Base-by-base conservation (phyloP, 768 basidiomycete species). In the Leccinum boreale region DNA sequence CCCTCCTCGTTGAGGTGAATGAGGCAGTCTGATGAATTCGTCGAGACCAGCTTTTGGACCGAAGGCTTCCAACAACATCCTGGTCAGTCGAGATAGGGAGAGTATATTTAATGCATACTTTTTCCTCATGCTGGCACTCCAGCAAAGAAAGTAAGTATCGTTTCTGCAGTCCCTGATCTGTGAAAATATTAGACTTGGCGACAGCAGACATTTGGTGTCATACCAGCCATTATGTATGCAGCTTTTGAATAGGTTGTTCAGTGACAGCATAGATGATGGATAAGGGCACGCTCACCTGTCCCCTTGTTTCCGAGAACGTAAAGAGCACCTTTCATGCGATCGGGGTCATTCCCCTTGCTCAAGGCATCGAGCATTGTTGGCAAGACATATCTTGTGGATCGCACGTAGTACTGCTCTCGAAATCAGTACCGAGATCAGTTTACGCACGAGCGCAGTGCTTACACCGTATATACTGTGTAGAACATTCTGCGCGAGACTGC, bases 261-360 rank as follows among this genome's bases (percentile, higher is more conserved):
- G 59, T 29, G 23, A 31, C 11, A 29, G 35, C 23, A 55, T 33
- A 53, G 48, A 17, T 19, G 17, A 48, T 19, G 58, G 3, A 55
- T 35, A 50, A 50, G 52, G 24, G 4, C 52, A 12, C 62, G 63
- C 82, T 46, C 60, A 88, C 88, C 80, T 54, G 79, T 85, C 29
- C 82, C 85, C 71, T 88, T 89, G 64, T 87, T 85, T 75, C 85
- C 85, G 10, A 92, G 72, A 19, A 90, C 78, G 68, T 94, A 94
- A 42, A 96, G 76, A 17, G 92, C 93, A 8, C 96, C 96, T 75
- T 98, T 98, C 86, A 97, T 95, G 24, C 89, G 81, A 72, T 98
- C 94, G 10, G 93, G 89, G 67, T 95, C 92, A 57, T 82, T 86
- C 6, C 90, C 93, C 65, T 85, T 87, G 55, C 73, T 73, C 50